Conservation (phyloP, 768 basidiomycete species). For the Amanita fuliginea region DNA sequence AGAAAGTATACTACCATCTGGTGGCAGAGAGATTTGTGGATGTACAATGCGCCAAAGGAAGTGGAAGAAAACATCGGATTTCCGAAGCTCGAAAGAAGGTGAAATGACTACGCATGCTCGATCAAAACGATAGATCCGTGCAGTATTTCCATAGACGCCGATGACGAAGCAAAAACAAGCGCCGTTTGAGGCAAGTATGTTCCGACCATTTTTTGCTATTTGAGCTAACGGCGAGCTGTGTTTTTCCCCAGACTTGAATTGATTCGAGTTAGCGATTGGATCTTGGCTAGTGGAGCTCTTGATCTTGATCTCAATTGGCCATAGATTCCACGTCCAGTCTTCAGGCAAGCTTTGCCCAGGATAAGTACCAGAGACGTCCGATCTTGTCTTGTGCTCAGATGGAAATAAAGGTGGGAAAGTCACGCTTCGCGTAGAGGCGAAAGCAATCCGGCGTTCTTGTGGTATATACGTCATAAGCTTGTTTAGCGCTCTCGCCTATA, state of each 20-base stretch:
- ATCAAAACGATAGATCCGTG: conserved; percentile 1
- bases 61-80: neutral
- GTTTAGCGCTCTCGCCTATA: no score
- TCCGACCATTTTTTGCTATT: neutral
- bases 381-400: no score
- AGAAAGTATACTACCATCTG: neutral
- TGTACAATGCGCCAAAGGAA: neutral
- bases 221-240: neutral
- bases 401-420: no score
- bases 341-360: no score
- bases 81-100: neutral
- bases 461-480: no score
- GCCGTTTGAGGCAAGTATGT: neutral
- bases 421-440: no score
- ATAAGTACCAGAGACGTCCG: no score
- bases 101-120: neutral
- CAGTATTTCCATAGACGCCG: neutral
- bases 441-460: no score
- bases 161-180: neutral
- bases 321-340: neutral
- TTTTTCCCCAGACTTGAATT: neutral
- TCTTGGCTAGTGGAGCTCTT: neutral
- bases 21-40: neutral
- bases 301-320: neutral
- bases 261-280: neutral